Evolutionary conservation across 2,329 filamentous ascomycete species (phyloP), one percentile per base, ranked within the genome.

Genomic region (Neoscytalidium dimidiatum): DNA sequence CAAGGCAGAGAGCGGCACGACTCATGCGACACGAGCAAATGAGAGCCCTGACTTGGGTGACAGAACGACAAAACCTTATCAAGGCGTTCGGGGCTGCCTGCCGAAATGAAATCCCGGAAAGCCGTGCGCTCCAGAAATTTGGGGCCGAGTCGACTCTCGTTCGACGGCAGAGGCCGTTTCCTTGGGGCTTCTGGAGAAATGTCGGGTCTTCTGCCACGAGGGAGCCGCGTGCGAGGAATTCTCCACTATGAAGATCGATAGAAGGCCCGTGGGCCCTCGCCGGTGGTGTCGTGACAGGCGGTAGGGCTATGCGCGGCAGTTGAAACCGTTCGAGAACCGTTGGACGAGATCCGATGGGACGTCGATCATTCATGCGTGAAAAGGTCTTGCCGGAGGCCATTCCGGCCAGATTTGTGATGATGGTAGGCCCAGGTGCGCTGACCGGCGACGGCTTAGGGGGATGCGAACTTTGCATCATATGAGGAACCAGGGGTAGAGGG

Each of bases 21-120:
- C 17, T 52, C 49, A 52, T 29, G 49, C 35, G 49, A 35, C 28
- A 52, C 49, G 29, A 33, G 49, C 49, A 52, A 52, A 52, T 52
- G 49, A 52, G 28, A 8, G 28, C 17, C 29, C 23, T 52, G 49
- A 19, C 29, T 52, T 52, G 17, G 7, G 38, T 13, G 38, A 17
- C n/a, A 3, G 28, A 9, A 14, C 17, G 29, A 4, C 49, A n/a
- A 7, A 52, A 52, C 23, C 17, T 52, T 33, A 52, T 21, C 49
- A 35, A 17, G 29, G 46, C 46, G 11, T 23, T 23, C 21, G 49
- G 49, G 17, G 9, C 7, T 8, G 6, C 6, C 7, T 33, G 49
- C 49, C 49, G 49, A 52, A 52, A 52, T 52, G 23, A 28, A 19
- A 11, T 29, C 23, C 49, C 38, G 38, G 49, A 14, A 23, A 33